phyloP scores from a whole-genome alignment of 768 basidiomycete species.

The Ramaria rubella region DNA sequence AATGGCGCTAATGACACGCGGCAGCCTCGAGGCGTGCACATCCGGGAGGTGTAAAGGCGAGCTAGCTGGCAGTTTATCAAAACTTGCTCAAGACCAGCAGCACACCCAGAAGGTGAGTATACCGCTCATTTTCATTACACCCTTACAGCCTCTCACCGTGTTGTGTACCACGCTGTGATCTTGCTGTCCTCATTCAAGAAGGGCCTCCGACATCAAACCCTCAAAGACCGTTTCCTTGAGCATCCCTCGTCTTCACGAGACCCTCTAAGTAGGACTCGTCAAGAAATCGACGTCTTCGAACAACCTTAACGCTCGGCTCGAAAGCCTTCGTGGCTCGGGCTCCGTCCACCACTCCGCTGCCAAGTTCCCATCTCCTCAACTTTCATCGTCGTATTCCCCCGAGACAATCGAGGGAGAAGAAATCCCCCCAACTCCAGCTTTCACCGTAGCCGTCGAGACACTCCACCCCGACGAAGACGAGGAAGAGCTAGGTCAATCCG shows the following conservation, averaged over 20 bases:
- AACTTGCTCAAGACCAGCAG: background rate
- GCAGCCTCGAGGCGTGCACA: constrained; percentile 2
- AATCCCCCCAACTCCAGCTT: constrained; percentile 1
- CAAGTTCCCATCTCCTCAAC: no score
- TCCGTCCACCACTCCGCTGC: background rate
- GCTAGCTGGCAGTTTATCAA: background rate
- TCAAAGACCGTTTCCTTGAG: constrained; percentile 6
- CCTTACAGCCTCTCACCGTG: constrained; percentile 7
- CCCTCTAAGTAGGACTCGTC: constrained; percentile 11
- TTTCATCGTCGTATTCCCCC: no score
- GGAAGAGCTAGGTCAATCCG: constrained; percentile 1
- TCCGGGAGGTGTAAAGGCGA: background rate
- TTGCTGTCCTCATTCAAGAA: constrained; percentile 1
- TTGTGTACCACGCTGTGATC: constrained; percentile 3
- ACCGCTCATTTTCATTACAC: constrained; percentile 1
- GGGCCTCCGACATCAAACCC: background rate
- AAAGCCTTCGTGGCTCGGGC: constrained; percentile 7
- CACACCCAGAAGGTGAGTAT: constrained; percentile 2
- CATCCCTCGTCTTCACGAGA: constrained; percentile 3
- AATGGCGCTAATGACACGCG: background rate
- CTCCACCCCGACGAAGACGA: constrained; percentile 1
- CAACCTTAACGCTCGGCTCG: constrained; percentile 1
- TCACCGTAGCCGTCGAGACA: constrained; percentile 9
- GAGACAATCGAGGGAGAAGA: background rate
- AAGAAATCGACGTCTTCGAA: constrained; percentile 10